Evolutionary conservation across 2,329 filamentous ascomycete genomes (phyloP).

Genomic region (Phyllosticta citriasiana): DNA sequence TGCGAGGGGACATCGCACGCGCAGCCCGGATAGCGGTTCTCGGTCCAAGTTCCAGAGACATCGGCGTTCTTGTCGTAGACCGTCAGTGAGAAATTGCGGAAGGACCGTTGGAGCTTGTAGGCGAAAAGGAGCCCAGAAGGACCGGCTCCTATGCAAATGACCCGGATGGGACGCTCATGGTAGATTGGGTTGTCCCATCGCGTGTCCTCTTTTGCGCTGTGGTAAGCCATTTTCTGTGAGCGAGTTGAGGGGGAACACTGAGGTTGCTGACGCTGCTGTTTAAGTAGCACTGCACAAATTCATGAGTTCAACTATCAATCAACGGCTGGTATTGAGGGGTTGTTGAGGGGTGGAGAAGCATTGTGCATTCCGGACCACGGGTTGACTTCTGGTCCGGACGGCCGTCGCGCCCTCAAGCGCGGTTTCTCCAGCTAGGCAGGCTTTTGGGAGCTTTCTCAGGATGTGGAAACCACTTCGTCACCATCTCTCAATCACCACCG

Average conservation of each 20-base stretch:
- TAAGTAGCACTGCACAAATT: not conserved
- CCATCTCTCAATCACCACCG: too few species aligned
- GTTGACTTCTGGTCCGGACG: too few species aligned
- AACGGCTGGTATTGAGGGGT: not conserved
- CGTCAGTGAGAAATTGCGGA: constrained; percentile 31
- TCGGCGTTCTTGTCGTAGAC: constrained; percentile 42
- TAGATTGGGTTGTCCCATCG: constrained; percentile 24
- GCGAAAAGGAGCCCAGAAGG: constrained; percentile 39
- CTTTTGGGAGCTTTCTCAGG: too few species aligned
- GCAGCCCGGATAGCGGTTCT: constrained; percentile 38
- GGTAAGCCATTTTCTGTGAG: not conserved
- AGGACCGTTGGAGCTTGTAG: constrained; percentile 39
- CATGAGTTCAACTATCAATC: not conserved
- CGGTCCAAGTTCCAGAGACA: constrained; percentile 42
- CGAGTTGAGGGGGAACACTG: not conserved
- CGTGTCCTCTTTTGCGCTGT: constrained; percentile 10
- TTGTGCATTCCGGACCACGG: not conserved
- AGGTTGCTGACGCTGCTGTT: not conserved
- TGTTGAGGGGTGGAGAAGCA: not conserved
- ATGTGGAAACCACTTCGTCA: too few species aligned
- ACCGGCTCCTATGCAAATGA: constrained; percentile 40
- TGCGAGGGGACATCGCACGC: constrained; percentile 40
- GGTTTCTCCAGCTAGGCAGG: not conserved
- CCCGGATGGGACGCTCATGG: constrained; percentile 23
- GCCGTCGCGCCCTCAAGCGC: not conserved